These are phyloP conservation scores for Ophiocordyceps robertsii DNA, from an alignment of 2,329 filamentous ascomycete species.

Conservation along the genomic window DNA sequence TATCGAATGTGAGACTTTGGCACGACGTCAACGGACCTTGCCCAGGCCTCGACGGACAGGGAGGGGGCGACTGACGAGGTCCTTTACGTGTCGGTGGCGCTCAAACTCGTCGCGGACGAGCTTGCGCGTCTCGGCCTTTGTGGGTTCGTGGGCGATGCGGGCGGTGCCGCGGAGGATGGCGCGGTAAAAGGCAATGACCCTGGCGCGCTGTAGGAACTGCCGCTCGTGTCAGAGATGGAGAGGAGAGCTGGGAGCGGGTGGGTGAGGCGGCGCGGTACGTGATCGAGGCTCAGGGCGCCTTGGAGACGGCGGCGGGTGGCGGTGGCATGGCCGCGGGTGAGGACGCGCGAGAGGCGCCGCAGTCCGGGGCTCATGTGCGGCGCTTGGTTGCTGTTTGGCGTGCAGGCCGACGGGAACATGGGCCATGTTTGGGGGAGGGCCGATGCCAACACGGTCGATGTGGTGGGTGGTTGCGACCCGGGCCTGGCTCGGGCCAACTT, in stretches of 20 bases:
- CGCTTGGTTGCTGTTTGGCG: background rate
- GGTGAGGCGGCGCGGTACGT: slow-evolving; percentile 25
- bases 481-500: no score
- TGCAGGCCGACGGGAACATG: no score
- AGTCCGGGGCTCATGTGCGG: slow-evolving; percentile 10
- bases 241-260: background rate
- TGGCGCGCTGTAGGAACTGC: slow-evolving; percentile 45
- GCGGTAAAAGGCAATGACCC: slow-evolving; percentile 44
- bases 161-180: slow-evolving; percentile 40
- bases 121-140: slow-evolving; percentile 39
- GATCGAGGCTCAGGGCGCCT: slow-evolving; percentile 39
- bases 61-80: slow-evolving; percentile 32
- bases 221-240: background rate
- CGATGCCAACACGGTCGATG: no score
- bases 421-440: no score
- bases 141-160: slow-evolving; percentile 34
- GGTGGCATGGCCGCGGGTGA: slow-evolving; percentile 22
- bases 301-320: slow-evolving; percentile 19
- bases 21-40: background rate
- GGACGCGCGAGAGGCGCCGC: slow-evolving; percentile 11
- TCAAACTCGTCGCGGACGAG: slow-evolving; percentile 50
- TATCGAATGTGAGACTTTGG: slow-evolving; percentile 46
- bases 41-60: background rate
- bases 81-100: slow-evolving; percentile 40
- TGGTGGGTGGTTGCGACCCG: no score